Percentiles rank a stretch among this genome's conserved stretches.
These are phyloP conservation scores for Plasmodium falciparum DNA, from an alignment of 169 alveolate species.

Conservation along the genomic window DNA sequence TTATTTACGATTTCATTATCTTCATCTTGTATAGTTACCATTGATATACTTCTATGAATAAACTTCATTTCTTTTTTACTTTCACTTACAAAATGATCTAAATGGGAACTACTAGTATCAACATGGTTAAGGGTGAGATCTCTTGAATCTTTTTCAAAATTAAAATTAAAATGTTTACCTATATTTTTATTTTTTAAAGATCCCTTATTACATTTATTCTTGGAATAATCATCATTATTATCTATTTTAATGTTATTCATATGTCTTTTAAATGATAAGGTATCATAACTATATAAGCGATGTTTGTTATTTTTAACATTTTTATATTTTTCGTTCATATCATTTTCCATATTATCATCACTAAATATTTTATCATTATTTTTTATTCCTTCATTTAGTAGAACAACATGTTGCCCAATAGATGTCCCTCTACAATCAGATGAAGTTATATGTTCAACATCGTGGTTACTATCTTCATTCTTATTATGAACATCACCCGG, in stretches of 20 bases:
- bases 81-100: too few species aligned
- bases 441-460: neutral
- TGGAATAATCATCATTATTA: neutral
- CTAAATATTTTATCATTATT: neutral
- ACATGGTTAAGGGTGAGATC: too few species aligned
- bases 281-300: too few species aligned
- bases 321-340: neutral
- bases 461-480: neutral
- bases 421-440: neutral
- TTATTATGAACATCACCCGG: neutral
- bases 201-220: neutral
- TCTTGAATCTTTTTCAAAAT: too few species aligned
- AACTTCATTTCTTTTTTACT: too few species aligned
- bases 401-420: neutral
- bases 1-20: too few species aligned
- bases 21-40: too few species aligned
- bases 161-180: neutral
- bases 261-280: neutral
- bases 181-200: neutral
- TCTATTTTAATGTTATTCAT: neutral
- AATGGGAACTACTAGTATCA: too few species aligned
- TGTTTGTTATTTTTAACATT: conserved; percentile 1
- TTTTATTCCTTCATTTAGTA: neutral
- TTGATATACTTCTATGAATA: too few species aligned
- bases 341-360: neutral